Conservation (phyloP, 352 stramenopile genomes). For the Globisporangium paddicum region DNA sequence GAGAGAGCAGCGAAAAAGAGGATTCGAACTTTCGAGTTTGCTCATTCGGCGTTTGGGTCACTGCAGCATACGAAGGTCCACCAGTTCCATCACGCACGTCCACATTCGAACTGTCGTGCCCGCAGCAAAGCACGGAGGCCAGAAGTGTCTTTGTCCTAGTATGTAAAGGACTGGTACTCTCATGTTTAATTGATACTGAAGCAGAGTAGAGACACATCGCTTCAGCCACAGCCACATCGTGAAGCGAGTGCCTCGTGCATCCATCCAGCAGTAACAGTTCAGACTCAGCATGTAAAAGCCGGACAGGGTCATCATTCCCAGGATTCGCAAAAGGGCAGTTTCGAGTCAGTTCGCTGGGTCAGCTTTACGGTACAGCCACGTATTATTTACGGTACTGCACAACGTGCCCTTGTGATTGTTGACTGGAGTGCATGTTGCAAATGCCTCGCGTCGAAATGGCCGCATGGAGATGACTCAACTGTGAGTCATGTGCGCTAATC, state of each 20-base stretch:
- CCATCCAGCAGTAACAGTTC: conserved; percentile 3
- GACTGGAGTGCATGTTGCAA: neutral
- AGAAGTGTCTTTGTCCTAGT: no score
- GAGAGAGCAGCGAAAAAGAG: neutral
- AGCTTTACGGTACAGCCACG: no score
- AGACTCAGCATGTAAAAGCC: conserved; percentile 2
- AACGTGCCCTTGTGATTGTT: neutral
- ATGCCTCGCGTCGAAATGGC: no score
- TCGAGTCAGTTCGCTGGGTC: neutral
- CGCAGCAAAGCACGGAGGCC: no score
- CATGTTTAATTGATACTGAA: neutral
- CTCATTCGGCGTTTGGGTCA: no score
- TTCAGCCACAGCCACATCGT: no score
- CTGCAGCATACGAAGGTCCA: no score
- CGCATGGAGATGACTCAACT: neutral
- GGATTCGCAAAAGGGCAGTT: neutral
- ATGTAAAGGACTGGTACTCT: neutral
- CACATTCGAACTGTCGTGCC: no score
- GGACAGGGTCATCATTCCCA: neutral
- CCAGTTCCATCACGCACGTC: no score
- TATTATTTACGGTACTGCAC: neutral
- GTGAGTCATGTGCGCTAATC: no score
- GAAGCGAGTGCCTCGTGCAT: neutral
- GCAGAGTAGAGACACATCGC: no score
- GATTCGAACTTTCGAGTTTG: conserved; percentile 3